Evolutionary conservation across 2,329 filamentous ascomycete species (phyloP).

Genomic region (Colletotrichum sojae): DNA sequence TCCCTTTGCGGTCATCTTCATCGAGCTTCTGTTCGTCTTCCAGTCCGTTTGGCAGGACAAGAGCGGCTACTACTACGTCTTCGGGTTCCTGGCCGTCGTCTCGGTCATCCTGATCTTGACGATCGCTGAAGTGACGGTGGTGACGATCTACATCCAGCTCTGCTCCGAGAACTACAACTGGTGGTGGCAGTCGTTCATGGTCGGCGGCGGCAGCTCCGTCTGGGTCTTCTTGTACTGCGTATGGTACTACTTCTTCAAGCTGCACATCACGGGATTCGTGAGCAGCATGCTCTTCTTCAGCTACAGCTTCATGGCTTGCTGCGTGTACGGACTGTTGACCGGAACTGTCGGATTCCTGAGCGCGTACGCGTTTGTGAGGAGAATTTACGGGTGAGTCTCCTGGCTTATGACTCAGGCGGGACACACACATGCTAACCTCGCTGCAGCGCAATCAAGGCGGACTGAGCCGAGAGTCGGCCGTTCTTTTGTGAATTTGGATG

Average conservation of each 20-base stretch:
- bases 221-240: conserved; percentile 89
- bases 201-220: conserved; percentile 81
- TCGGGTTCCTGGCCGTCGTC: conserved; percentile 86
- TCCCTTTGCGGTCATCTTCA: conserved; percentile 89
- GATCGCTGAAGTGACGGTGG: conserved; percentile 86
- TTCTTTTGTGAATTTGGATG: conserved; percentile 10
- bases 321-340: conserved; percentile 84
- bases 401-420: no score
- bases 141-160: conserved; percentile 85
- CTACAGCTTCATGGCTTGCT: conserved; percentile 86
- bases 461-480: conserved; percentile 48
- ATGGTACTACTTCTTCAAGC: conserved; percentile 86
- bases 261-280: conserved; percentile 85
- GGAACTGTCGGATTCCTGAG: conserved; percentile 89
- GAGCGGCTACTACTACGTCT: conserved; percentile 92
- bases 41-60: conserved; percentile 92
- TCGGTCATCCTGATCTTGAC: conserved; percentile 80
- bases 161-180: conserved; percentile 90
- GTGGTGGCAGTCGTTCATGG: conserved; percentile 92
- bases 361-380: conserved; percentile 85
- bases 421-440: conserved; percentile 29
- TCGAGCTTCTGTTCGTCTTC: conserved; percentile 89
- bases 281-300: conserved; percentile 87
- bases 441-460: conserved; percentile 65
- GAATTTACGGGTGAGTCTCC: conserved; percentile 85